A percentile compares a stretch with the other conserved stretches of the same genome.
These are phyloP conservation scores for Calocybe cyanea DNA, from an alignment of 768 basidiomycete species.

Conservation along the genomic window DNA sequence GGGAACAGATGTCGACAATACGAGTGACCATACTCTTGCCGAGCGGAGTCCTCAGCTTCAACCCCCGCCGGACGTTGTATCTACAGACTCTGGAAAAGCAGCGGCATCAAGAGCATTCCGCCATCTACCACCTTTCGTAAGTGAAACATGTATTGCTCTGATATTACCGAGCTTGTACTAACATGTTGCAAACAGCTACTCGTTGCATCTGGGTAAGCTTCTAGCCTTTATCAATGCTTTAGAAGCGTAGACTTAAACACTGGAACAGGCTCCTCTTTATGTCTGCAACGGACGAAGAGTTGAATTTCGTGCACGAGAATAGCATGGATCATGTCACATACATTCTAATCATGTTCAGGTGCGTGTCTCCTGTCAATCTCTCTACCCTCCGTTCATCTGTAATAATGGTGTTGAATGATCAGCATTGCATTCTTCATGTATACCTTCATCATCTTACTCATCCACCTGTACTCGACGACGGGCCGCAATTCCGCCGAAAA, in stretches of 20 bases:
- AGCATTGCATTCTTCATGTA: conserved; percentile 80
- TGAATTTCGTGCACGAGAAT: conserved; percentile 59
- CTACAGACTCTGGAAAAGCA: conserved; percentile 24
- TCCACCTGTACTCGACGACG: conserved; percentile 63
- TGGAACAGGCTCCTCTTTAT: conserved; percentile 74
- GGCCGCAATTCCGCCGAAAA: conserved; percentile 47
- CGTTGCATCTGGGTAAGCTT: conserved; percentile 61
- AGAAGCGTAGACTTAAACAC: background rate
- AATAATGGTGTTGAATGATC: background rate
- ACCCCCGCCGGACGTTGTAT: conserved; percentile 6
- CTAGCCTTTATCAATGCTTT: background rate
- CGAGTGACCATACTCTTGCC: conserved; percentile 67
- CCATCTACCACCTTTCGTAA: conserved; percentile 85
- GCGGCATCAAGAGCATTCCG: conserved; percentile 63
- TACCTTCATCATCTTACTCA: conserved; percentile 63
- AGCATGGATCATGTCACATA: conserved; percentile 94
- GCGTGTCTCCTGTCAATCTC: conserved; percentile 18
- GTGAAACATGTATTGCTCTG: conserved; percentile 30
- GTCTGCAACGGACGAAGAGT: conserved; percentile 91
- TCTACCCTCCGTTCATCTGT: conserved; percentile 2
- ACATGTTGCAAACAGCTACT: conserved; percentile 46
- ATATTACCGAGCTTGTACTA: conserved; percentile 5
- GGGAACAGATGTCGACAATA: conserved; percentile 42
- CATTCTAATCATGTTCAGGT: conserved; percentile 81
- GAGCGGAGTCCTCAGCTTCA: conserved; percentile 24